Percentiles rank a stretch among this genome's conserved stretches.
Evolutionary conservation across 2,329 filamentous ascomycete species (phyloP).

Genomic region (Clarireedia hainanense): DNA sequence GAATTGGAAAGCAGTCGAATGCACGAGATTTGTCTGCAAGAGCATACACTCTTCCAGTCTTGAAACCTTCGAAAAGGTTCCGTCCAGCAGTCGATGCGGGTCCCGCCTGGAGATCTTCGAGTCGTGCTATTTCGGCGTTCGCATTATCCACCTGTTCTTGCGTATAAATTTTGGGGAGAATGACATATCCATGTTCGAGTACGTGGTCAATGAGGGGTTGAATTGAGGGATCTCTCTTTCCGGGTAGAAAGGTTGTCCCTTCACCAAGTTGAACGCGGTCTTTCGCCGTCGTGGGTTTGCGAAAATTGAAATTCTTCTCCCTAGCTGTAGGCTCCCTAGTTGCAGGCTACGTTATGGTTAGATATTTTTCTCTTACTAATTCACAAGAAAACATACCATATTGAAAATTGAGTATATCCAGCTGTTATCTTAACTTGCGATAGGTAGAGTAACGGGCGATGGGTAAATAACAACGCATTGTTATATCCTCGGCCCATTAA

Average conservation of each 20-base stretch:
- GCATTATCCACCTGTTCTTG: conserved; percentile 28
- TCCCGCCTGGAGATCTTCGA: conserved; percentile 22
- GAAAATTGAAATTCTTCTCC: too few relatives aligned
- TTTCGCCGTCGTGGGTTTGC: neutral
- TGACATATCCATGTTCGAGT: conserved; percentile 33
- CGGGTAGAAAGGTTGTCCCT: conserved; percentile 26
- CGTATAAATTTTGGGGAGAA: conserved; percentile 30
- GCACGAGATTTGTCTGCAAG: conserved; percentile 33
- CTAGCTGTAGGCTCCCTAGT: too few relatives aligned
- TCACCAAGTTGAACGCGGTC: conserved; percentile 21
- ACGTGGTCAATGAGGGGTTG: conserved; percentile 26
- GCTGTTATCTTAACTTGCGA: too few relatives aligned
- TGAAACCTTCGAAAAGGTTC: conserved; percentile 33
- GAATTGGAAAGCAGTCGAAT: conserved; percentile 33
- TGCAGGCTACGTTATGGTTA: neutral
- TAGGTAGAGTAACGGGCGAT: too few relatives aligned
- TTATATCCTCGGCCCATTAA: too few relatives aligned
- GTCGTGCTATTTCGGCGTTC: conserved; percentile 30
- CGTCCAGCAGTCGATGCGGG: conserved; percentile 29
- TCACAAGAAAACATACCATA: too few relatives aligned
- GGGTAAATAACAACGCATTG: too few relatives aligned
- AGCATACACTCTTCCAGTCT: conserved; percentile 34
- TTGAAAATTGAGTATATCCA: too few relatives aligned
- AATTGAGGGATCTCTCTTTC: conserved; percentile 21
- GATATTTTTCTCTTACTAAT: neutral